A percentile compares a stretch with the other conserved stretches of the same genome.
These are phyloP conservation scores for Xylaria sp. DNA, from an alignment of 2,329 filamentous ascomycete species.

Conservation along the genomic window DNA sequence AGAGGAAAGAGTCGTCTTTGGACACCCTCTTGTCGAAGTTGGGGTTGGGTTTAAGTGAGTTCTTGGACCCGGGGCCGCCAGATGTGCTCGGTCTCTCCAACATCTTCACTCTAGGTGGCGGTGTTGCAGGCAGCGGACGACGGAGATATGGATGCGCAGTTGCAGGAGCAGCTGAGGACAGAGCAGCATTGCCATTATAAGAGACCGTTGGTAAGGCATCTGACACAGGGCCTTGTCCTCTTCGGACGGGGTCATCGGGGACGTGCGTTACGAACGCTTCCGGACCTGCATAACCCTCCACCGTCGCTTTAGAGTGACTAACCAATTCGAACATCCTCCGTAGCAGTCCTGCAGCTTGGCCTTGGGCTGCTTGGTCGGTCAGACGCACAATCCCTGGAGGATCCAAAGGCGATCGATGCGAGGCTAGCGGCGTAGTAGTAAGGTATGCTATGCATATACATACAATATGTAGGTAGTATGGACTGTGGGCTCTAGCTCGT, in stretches of 20 bases:
- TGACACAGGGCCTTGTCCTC: slow-evolving; percentile 36
- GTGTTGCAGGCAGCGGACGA: slow-evolving; percentile 31
- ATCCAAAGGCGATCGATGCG: slow-evolving; percentile 7
- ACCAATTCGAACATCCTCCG: slow-evolving; percentile 29
- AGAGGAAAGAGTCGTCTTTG: slow-evolving; percentile 46
- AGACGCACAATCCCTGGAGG: slow-evolving; percentile 20
- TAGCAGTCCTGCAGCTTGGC: slow-evolving; percentile 10
- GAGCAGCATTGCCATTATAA: slow-evolving; percentile 32
- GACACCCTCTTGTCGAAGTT: slow-evolving; percentile 49
- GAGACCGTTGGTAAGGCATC: slow-evolving; percentile 32
- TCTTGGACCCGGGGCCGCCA: slow-evolving; percentile 39
- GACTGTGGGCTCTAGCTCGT: slow-evolving; percentile 9
- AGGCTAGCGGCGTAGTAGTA: slow-evolving; percentile 1
- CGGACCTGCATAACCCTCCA: slow-evolving; percentile 31
- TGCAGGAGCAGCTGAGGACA: slow-evolving; percentile 20
- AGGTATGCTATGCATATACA: slow-evolving; percentile 16
- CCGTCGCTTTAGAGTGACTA: slow-evolving; percentile 30
- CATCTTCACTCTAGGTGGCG: slow-evolving; percentile 33
- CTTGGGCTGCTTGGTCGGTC: slow-evolving; percentile 17
- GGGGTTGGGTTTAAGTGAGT: slow-evolving; percentile 31
- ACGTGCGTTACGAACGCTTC: slow-evolving; percentile 34
- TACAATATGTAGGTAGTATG: slow-evolving; percentile 10
- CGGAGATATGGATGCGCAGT: slow-evolving; percentile 29
- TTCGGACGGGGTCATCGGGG: slow-evolving; percentile 32
- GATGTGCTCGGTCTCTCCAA: slow-evolving; percentile 47